Base-by-base conservation (phyloP, 192 early-diverging fungal species). In the Dispira simplex region DNA sequence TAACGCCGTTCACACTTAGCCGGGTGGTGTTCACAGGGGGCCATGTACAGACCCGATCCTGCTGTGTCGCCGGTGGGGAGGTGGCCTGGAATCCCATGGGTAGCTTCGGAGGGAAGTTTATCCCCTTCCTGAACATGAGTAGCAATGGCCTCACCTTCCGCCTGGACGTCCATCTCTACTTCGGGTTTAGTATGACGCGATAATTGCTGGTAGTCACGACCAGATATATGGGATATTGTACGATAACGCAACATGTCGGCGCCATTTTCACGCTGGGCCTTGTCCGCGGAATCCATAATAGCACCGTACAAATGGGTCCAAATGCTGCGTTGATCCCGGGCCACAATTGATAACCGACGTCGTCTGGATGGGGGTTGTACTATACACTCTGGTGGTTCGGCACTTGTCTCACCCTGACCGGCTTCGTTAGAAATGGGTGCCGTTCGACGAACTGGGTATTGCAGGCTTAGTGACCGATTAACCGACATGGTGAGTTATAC, bases 1-100 rank as follows among this genome's bases (percentile, higher is more conserved):
- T 39, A 66, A 28, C 43, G 28, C n/a, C 59, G 59, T 5, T n/a
- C 11, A n/a, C 59, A 20, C 43, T 62, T 62, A 43, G 59, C 28
- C 59, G 59, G 59, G n/a, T 62, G 59, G 44, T 62, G 59, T 45
- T 62, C 59, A 20, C 59, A 62, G 59, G 59, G 59, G 16, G 59
- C 59, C 28, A 62, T 46, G 44, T 62, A 62, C 32, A 39, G 32
- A 4, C 32, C 32, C 32, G 32, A 39, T 39, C 6, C 32, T 43
- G 45, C 44, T 11, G 44, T 43, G 0, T 62, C 59, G 45, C 46
- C 59, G 20, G 18, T n/a, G 5, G 13, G 39, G 20, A 21, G 8
- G 1, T 56, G 18, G 9, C 14, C 28, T 18, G 11, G 13, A 21
- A 28, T 1, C 25, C 25, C 16, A 3, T 14, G 21, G 54, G 20